phyloP scores from a whole-genome alignment of 208 protist genomes.

The Trypanosoma platydactyli region DNA sequence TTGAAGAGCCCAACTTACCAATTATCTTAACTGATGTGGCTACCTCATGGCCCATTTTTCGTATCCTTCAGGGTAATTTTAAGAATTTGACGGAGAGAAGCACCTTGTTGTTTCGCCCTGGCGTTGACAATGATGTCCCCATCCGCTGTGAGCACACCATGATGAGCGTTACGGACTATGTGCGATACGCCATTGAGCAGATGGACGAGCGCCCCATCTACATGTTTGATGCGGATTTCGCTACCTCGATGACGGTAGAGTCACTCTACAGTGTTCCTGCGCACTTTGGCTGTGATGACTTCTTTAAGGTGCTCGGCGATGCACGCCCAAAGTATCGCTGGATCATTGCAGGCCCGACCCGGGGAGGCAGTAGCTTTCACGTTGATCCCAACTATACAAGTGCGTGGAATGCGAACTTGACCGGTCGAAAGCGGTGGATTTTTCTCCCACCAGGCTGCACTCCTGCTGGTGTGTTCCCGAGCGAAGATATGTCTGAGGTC shows the following conservation, averaged over 20 bases:
- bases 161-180: conserved; percentile 86
- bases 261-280: conserved; percentile 76
- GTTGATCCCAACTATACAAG: conserved; percentile 88
- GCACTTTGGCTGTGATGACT: conserved; percentile 83
- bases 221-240: conserved; percentile 90
- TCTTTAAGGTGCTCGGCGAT: conserved; percentile 70
- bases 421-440: conserved; percentile 86
- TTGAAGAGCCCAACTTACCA: conserved; percentile 68
- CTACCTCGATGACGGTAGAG: conserved; percentile 48
- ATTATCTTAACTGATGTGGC: conserved; percentile 80
- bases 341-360: conserved; percentile 85
- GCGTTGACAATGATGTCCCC: conserved; percentile 40
- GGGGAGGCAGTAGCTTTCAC: conserved; percentile 88
- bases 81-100: conserved; percentile 59
- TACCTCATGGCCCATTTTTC: conserved; percentile 81
- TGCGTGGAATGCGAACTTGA: conserved; percentile 90
- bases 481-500: conserved; percentile 82
- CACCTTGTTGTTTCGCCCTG: conserved; percentile 39
- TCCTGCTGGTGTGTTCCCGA: conserved; percentile 77
- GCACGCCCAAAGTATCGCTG: conserved; percentile 84
- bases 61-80: conserved; percentile 68
- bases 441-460: conserved; percentile 78
- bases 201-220: conserved; percentile 89
- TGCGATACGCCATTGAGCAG: conserved; percentile 74
- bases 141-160: conserved; percentile 88